Conservation (phyloP, 768 basidiomycete species). For the Podaxis sp. region DNA sequence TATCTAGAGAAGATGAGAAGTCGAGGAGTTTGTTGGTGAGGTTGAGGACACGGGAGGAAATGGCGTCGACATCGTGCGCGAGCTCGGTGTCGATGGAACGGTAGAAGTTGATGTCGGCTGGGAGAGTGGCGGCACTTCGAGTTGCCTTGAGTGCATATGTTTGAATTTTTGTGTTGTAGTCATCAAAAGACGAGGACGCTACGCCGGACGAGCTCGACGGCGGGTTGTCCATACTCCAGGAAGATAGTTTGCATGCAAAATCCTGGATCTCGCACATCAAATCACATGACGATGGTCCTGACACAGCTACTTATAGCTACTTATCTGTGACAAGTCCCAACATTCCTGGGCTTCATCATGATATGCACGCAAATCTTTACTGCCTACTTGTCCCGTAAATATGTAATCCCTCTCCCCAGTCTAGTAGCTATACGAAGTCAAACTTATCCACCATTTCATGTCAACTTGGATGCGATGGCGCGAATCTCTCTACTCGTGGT, state of each 20-base stretch:
- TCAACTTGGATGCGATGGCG: too few relatives aligned
- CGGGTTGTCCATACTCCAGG: not conserved
- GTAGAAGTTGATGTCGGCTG: conserved; percentile 84
- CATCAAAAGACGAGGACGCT: conserved; percentile 3
- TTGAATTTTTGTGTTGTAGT: conserved; percentile 50
- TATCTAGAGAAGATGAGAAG: conserved; percentile 45
- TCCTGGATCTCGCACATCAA: not conserved
- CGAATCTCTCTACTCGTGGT: too few relatives aligned
- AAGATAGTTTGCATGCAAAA: not conserved
- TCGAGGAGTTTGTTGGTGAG: conserved; percentile 65
- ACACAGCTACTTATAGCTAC: not conserved
- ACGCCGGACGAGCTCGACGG: not conserved
- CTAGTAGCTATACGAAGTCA: too few relatives aligned
- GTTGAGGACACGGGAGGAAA: conserved; percentile 64
- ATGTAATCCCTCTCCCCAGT: too few relatives aligned
- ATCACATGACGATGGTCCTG: not conserved
- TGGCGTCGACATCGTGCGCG: conserved; percentile 66
- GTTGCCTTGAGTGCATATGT: conserved; percentile 62
- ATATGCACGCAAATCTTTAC: too few relatives aligned
- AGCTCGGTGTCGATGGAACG: conserved; percentile 78
- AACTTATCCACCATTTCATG: too few relatives aligned
- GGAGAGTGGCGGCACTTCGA: conserved; percentile 57
- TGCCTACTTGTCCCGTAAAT: too few relatives aligned
- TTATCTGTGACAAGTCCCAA: not conserved
- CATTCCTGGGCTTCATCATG: too few relatives aligned